Base-by-base conservation (phyloP, 257 asterid genomes). In the Plantago major region DNA sequence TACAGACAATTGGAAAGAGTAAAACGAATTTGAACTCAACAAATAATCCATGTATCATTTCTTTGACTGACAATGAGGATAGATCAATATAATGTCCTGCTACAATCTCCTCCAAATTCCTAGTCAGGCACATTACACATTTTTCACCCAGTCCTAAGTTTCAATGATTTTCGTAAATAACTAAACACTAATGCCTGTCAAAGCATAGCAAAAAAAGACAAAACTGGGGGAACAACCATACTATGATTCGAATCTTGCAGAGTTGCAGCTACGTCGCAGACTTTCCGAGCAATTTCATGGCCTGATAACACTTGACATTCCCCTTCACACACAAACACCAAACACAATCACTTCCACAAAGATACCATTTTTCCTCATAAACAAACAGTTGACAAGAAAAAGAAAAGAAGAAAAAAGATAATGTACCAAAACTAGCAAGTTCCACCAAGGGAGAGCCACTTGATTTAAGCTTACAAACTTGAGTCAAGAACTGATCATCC, bases 391-490 rank as follows among this genome's bases (percentile, higher is more conserved):
- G 16, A 42, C 30, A 1, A 42, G 1, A 10, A 40, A 10, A 10
- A 3, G 9, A 42, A 12, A 13, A 56, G 11, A 40, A 10, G 6
- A 3, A 16, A 42, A 12, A 13, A 56, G 11, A 22, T 55, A 11
- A 57, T 16, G 62, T 75, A 88, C 98, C 93, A 62, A 30, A 72
- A 78, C 60, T 60, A 45, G 73, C 61, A 40, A 84, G 77, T 22
- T 84, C 71, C 60, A 46, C 67, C 75, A 92, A 62, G 71, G 93
- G 77, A 55, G 83, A 75, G 14, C 91, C 93, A 45, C 70, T 68
- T 63, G 85, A 89, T 76, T 92, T 89, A 56, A 74, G 55, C 68
- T 78, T 18, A 76, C 96, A 89, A 66, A 82, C 70, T 67, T 80
- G 71, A 68, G 67, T 67, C 68, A 92, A 68, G 54, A 79, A 77